Evolutionary conservation across 2,329 filamentous ascomycete species (phyloP).

Genomic region (Aspergillus uvarum): DNA sequence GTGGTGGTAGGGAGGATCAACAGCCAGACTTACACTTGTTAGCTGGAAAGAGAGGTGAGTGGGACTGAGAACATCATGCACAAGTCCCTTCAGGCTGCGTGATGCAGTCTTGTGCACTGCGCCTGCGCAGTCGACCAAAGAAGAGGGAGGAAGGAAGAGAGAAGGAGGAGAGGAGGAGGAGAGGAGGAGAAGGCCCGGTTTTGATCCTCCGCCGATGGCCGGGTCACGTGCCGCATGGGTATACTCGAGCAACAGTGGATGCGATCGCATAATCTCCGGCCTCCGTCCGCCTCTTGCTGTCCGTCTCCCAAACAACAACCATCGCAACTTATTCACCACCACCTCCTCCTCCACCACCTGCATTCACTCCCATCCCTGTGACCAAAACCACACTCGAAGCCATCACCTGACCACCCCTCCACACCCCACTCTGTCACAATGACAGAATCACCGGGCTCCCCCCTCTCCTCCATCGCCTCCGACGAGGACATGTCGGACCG

Average conservation of each 20-base stretch:
- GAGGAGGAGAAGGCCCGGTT: background rate
- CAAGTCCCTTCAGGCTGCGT: too few species aligned
- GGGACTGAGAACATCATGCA: background rate
- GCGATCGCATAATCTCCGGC: constrained; percentile 6
- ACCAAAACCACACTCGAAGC: background rate
- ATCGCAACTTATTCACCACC: background rate
- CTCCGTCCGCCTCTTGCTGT: constrained; percentile 16
- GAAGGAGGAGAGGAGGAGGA: constrained; percentile 4
- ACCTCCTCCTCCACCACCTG: background rate
- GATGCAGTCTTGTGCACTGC: background rate
- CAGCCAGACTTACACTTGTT: constrained; percentile 3
- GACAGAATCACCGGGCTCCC: constrained; percentile 60
- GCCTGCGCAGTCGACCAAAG: background rate
- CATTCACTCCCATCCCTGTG: constrained; percentile 3
- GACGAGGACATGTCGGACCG: constrained; percentile 59
- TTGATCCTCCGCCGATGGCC: constrained; percentile 15
- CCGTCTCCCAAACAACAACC: constrained; percentile 5
- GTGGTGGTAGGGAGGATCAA: background rate
- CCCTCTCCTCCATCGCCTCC: constrained; percentile 64
- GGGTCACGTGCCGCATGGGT: constrained; percentile 25
- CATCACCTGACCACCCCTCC: background rate
- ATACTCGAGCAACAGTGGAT: constrained; percentile 20
- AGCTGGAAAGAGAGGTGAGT: background rate
- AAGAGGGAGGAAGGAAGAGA: background rate
- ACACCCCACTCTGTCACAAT: constrained; percentile 31